A percentile compares a stretch with the other conserved stretches of the same genome.
Conservation (phyloP, 2,329 filamentous ascomycete species). For the Hypoxylon sp. region DNA sequence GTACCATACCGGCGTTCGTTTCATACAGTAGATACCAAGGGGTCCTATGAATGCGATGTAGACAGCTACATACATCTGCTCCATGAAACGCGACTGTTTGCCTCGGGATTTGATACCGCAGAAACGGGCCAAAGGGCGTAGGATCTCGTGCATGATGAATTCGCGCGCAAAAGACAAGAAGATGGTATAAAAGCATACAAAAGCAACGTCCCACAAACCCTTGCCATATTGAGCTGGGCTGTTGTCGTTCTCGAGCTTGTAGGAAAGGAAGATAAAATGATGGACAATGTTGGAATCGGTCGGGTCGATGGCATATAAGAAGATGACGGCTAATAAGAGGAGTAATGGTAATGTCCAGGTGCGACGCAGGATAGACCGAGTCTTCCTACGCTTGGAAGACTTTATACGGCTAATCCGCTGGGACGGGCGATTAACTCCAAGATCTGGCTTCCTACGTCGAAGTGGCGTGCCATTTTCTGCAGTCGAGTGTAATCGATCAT, state of each 20-base stretch:
- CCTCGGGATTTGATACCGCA: constrained; percentile 72
- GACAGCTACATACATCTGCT: constrained; percentile 80
- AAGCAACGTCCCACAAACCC: constrained; percentile 76
- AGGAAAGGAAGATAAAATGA: constrained; percentile 78
- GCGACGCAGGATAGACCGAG: constrained; percentile 30
- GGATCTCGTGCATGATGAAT: constrained; percentile 79
- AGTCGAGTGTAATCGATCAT: constrained; percentile 3
- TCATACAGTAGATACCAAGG: constrained; percentile 79
- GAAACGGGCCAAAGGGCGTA: constrained; percentile 72
- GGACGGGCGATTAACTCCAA: background rate
- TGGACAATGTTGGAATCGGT: constrained; percentile 74
- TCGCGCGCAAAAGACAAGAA: constrained; percentile 81
- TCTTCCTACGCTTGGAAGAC: constrained; percentile 22
- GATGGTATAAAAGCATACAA: constrained; percentile 79
- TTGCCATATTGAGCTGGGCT: constrained; percentile 76
- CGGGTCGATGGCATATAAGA: constrained; percentile 73
- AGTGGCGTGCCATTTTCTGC: background rate
- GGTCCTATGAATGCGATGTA: constrained; percentile 79
- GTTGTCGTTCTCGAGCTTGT: constrained; percentile 67
- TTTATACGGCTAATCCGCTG: constrained; percentile 8
- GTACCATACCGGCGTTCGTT: constrained; percentile 78
- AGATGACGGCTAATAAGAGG: constrained; percentile 67
- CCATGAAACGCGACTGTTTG: constrained; percentile 81
- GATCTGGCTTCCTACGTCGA: constrained; percentile 10
- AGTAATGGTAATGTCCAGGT: constrained; percentile 67